phyloP scores from a whole-genome alignment of 2,329 filamentous ascomycete genomes.

The Talaromyces rugulosus region DNA sequence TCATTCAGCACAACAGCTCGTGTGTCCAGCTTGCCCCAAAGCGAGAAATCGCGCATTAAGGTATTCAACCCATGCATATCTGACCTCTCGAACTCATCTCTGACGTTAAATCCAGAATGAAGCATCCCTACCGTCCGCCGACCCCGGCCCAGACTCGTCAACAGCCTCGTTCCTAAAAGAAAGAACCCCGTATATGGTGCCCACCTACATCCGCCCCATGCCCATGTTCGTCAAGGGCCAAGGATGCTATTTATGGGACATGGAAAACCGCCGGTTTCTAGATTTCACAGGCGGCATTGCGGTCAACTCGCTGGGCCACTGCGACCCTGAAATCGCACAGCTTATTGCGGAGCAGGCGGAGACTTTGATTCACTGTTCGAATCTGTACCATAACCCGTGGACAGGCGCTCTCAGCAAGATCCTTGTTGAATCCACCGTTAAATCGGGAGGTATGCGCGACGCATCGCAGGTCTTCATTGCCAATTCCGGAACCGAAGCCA shows the following conservation, averaged over 20 bases:
- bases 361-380: slow-evolving; percentile 85
- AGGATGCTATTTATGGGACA: slow-evolving; percentile 84
- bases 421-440: slow-evolving; percentile 74
- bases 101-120: slow-evolving; percentile 37
- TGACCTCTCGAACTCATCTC: neutral
- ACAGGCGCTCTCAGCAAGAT: slow-evolving; percentile 83
- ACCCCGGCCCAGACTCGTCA: slow-evolving; percentile 68
- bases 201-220: slow-evolving; percentile 85
- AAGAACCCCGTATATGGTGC: slow-evolving; percentile 84
- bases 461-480: slow-evolving; percentile 82
- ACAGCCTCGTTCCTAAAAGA: slow-evolving; percentile 71
- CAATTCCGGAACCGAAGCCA: slow-evolving; percentile 95
- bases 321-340: slow-evolving; percentile 70
- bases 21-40: slow-evolving; percentile 22
- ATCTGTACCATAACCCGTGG: slow-evolving; percentile 97
- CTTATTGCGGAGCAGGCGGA: slow-evolving; percentile 74
- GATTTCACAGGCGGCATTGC: slow-evolving; percentile 96
- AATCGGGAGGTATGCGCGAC: slow-evolving; percentile 76
- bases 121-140: slow-evolving; percentile 59
- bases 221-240: slow-evolving; percentile 86
- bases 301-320: slow-evolving; percentile 88
- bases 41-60: slow-evolving; percentile 19
- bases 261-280: slow-evolving; percentile 83
- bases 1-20: slow-evolving; percentile 25
- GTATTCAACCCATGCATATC: neutral